Evolutionary conservation across 305 asterid genomes (phyloP).

Genomic region (Fraxinus xanthoxyloides): DNA sequence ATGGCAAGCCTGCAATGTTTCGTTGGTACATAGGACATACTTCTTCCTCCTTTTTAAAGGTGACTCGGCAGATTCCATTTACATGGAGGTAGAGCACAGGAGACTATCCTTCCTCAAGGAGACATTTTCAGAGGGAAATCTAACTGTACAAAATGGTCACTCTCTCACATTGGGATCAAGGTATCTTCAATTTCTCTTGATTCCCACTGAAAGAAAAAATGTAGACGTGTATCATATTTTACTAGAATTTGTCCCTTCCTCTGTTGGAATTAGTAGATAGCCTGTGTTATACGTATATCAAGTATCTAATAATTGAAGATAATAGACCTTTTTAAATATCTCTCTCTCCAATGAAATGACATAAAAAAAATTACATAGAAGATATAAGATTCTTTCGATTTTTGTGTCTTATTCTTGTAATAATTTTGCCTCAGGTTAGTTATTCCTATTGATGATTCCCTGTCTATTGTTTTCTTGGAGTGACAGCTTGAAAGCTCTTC

Average conservation of each 20-base stretch:
- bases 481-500: conserved; percentile 74
- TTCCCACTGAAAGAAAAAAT: neutral
- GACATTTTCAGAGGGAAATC: conserved; percentile 54
- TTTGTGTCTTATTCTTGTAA: neutral
- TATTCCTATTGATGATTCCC: neutral
- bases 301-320: neutral
- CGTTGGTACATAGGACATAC: conserved; percentile 80
- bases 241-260: neutral
- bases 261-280: neutral
- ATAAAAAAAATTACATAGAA: neutral
- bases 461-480: conserved; percentile 10
- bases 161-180: conserved; percentile 64
- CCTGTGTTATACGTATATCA: neutral
- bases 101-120: conserved; percentile 68
- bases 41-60: conserved; percentile 80
- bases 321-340: neutral
- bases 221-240: neutral
- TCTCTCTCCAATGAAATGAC: neutral
- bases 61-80: conserved; percentile 70
- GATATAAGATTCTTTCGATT: neutral
- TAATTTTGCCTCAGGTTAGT: neutral
- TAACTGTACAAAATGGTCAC: conserved; percentile 58
- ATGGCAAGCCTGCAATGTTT: conserved; percentile 75
- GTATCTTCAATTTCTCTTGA: conserved; percentile 34
- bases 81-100: conserved; percentile 85